Evolutionary conservation across 305 asterid species (phyloP).

Genomic region (Fraxinus floribunda): DNA sequence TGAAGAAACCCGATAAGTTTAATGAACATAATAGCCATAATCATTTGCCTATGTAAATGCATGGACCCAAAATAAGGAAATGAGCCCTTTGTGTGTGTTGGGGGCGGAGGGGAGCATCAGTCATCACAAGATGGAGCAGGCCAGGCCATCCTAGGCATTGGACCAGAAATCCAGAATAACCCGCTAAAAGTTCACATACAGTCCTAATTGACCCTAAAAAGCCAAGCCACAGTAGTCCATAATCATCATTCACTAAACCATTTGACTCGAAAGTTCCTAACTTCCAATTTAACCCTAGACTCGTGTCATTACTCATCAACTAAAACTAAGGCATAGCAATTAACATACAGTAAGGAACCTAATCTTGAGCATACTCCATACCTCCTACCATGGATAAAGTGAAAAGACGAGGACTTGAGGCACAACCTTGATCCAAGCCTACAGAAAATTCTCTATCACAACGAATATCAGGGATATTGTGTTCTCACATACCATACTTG

Average conservation of each 20-base stretch:
- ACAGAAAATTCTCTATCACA: background rate
- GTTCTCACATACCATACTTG: background rate
- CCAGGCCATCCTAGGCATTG: background rate
- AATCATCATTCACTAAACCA: background rate
- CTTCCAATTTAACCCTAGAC: background rate
- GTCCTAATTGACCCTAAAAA: background rate
- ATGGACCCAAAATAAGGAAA: background rate
- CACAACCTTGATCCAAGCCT: background rate
- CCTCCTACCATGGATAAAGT: background rate
- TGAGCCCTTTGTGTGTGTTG: background rate
- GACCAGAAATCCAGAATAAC: background rate
- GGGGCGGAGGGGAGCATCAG: background rate
- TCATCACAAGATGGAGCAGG: background rate
- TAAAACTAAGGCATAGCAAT: background rate
- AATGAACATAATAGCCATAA: conserved; percentile 2
- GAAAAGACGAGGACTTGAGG: background rate
- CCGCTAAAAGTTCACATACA: background rate
- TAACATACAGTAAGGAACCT: background rate
- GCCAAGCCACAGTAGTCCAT: background rate
- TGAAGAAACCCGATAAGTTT: background rate
- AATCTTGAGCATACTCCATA: background rate
- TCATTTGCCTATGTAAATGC: background rate
- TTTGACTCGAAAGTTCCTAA: background rate
- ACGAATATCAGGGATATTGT: background rate
- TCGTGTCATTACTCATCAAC: background rate